Evolutionary conservation across 2,329 filamentous ascomycete species (phyloP), one percentile per base, ranked within the genome.

Genomic region (Penicillium sp.): DNA sequence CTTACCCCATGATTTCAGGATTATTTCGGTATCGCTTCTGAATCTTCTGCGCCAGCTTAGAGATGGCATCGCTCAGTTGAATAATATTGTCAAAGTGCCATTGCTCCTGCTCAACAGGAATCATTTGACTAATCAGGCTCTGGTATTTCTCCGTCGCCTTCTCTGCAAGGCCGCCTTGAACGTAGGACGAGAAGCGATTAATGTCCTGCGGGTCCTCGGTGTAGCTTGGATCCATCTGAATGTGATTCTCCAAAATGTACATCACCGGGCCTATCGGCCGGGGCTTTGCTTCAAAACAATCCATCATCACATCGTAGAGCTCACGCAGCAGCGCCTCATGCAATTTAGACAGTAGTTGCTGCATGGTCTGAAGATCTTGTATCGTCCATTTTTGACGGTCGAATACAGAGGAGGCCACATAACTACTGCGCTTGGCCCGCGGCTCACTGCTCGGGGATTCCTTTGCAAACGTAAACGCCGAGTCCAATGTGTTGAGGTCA

Each of bases 41-140:
- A 44, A 96, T 94, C 64, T 85, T 88, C 60, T 95, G 85, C 54
- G 86, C 88, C 29, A 96, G 76, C 56, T 88, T 90, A 42, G 89
- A 84, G 4, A 97, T 88, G 0, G 83, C 82, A 64, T 93, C 88
- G 12, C 90, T 90, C 25, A 98, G 80, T 62, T 90, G 82, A 50
- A 96, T 89, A 48, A 97, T 85, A 67, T 97, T 88, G 53, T 81
- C 86, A 65, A 95, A 91, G 57, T 96, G 83, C 90, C 93, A 96
- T 43, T 88, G 79, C 55, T 90, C 83, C 58, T 88, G 84, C 47
- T 85, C 81, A 32, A 86, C 79, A 1, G 90, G 90, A 1, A 98
- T 84, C 61, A 90, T 81, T 52, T 84, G 82, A 49, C 90, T 81
- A 42, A 97, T 80, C 55, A 90, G 83, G 27, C 80, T 81, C 47